Evolutionary conservation across 305 asterid genomes (phyloP), one percentile per base, ranked within the genome.

Genomic region (Ajuga reptans): DNA sequence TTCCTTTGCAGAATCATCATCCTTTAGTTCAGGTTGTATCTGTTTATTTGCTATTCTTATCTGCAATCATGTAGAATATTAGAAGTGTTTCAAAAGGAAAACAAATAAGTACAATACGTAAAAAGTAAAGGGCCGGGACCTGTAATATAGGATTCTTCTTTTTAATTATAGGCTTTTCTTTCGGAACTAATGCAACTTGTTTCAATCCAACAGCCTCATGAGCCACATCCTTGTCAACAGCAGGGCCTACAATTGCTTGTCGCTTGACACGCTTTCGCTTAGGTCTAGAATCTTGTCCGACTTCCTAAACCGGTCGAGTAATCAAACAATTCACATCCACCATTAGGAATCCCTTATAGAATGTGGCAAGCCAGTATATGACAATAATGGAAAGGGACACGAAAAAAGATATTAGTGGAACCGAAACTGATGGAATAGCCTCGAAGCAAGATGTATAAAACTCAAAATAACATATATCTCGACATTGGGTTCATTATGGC

Each of bases 191-290:
- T 15, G 86, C 71, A 73, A 84, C 89, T 74, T 77, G 80, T 77
- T 83, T 92, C 83, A 88, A 55, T 74, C 98, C 98, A 83, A 88
- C 97, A 74, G 92, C 88, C 81, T 90, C 98, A 72, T 85, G 97
- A 63, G 82, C 84, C 69, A 92, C 90, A 61, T 82, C 88, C 77
- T 90, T 87, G 78, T 92, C 87, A 62, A 87, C 73, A 56, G 91
- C 98, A 58, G 97, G 98, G 68, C 98, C 98, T 15, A 92, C 80
- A 72, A 90, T 90, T 24, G 85, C 77, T 69, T 75, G 86, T 71
- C 81, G 76, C 81, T 81, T 87, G 73, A 68, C 77, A 68, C 95
- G 97, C 82, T 90, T 92, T 69, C 75, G 61, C 43, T 60, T 84
- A 68, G 85, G 84, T 66, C 81, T 68, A 45, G 71, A 79, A 55